These are phyloP conservation scores for Malus hybrid DNA, from an alignment of 331 rosid genomes.

Conservation along the genomic window DNA sequence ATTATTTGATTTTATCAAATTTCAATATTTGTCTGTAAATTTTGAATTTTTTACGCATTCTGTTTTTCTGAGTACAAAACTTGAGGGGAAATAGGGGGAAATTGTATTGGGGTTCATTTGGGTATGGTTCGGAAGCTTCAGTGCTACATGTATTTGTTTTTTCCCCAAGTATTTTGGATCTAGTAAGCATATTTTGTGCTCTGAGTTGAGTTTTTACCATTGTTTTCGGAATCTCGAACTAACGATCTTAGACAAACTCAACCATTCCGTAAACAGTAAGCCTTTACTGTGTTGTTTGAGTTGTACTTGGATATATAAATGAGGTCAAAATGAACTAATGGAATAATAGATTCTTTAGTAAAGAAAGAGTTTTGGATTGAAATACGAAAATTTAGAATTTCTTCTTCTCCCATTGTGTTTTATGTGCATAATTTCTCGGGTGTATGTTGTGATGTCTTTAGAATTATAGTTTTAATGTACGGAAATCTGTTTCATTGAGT, in stretches of 20 bases:
- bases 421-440: not conserved
- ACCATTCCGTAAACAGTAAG: not conserved
- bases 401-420: not conserved
- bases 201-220: not conserved
- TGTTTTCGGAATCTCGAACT: not conserved
- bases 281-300: not conserved
- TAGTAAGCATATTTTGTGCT: not conserved
- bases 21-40: not conserved
- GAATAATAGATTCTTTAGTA: not conserved
- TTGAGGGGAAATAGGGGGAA: not conserved
- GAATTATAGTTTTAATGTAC: not conserved
- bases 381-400: not conserved
- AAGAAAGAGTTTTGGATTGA: not conserved
- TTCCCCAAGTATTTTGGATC: not conserved
- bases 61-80: not conserved
- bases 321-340: not conserved
- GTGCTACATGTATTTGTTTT: not conserved
- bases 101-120: not conserved
- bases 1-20: not conserved
- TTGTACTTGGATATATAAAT: too few species aligned
- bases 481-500: not conserved
- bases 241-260: not conserved
- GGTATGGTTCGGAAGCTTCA: not conserved
- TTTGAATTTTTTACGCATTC: not conserved
- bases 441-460: not conserved